Evolutionary conservation across 495 filamentous ascomycete species (phyloP).

Genomic region (Penicillium macrosclerotiorum): DNA sequence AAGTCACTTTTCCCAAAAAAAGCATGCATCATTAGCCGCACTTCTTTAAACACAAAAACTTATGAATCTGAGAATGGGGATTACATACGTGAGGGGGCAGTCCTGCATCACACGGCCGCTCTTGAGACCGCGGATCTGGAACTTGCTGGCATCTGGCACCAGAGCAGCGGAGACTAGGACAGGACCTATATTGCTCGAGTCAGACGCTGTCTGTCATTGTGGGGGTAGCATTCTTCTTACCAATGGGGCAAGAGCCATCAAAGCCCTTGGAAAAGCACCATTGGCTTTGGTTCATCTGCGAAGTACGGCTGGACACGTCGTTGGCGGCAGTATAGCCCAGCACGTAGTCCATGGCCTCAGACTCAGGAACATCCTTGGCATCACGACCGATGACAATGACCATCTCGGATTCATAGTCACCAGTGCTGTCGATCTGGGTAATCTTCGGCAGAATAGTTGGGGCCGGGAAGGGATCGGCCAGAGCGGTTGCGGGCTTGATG

Average conservation of each 20-base stretch:
- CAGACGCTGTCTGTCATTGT: not conserved
- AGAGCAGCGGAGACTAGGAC: constrained; percentile 52
- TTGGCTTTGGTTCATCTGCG: constrained; percentile 75
- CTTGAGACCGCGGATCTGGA: constrained; percentile 62
- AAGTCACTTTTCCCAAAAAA: constrained; percentile 58
- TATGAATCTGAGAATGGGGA: too few relatives aligned
- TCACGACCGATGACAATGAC: constrained; percentile 72
- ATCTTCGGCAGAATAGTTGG: constrained; percentile 63
- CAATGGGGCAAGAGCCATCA: constrained; percentile 76
- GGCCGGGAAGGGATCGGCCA: constrained; percentile 65
- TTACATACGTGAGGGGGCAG: constrained; percentile 47
- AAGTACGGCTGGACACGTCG: constrained; percentile 77
- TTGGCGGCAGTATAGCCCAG: constrained; percentile 79
- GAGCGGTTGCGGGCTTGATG: constrained; percentile 72
- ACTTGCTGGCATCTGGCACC: constrained; percentile 60
- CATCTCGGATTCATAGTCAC: constrained; percentile 85
- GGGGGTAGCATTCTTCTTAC: constrained; percentile 32
- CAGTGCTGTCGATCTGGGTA: constrained; percentile 50
- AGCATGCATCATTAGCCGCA: not conserved
- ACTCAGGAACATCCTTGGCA: constrained; percentile 65
- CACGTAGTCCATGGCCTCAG: constrained; percentile 69
- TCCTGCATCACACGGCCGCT: constrained; percentile 73
- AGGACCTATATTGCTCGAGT: constrained; percentile 36
- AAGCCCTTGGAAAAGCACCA: constrained; percentile 84
- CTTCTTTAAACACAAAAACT: too few relatives aligned